Evolutionary conservation across 345 rosid species (phyloP).

Genomic region (Gynandropsis gynandra): DNA sequence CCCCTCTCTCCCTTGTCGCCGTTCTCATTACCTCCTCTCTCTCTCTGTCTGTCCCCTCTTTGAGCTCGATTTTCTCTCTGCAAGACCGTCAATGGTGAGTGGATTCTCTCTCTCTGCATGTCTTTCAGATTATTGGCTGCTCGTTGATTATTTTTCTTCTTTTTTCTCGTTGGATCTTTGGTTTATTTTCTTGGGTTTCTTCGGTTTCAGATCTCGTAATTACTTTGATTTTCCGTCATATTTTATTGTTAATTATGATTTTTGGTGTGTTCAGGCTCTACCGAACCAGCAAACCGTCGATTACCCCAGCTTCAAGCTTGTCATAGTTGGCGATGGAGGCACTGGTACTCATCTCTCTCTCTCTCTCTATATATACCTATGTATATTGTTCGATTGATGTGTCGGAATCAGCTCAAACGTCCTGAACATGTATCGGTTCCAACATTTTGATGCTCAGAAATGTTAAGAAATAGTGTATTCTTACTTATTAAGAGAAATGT

Average conservation of each 20-base stretch:
- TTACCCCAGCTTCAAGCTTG: conserved; percentile 86
- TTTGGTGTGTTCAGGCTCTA: conserved; percentile 42
- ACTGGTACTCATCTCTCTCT: conserved; percentile 43
- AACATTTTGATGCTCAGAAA: too few relatives aligned
- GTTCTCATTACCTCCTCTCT: conserved; percentile 1
- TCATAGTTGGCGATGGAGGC: conserved; percentile 89
- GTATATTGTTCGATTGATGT: background rate
- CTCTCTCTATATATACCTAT: background rate
- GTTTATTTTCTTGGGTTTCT: background rate
- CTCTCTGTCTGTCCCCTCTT: conserved; percentile 10
- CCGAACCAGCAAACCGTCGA: conserved; percentile 62
- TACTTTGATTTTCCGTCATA: background rate
- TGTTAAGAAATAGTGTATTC: too few relatives aligned
- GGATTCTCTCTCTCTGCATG: conserved; percentile 8
- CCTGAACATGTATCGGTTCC: too few relatives aligned
- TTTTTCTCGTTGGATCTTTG: background rate
- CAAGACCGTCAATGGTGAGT: conserved; percentile 4
- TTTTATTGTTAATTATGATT: background rate
- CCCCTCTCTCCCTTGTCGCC: conserved; percentile 22
- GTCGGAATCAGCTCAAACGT: too few relatives aligned
- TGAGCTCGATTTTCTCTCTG: background rate
- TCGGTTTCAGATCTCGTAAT: background rate
- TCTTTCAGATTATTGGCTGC: too few relatives aligned
- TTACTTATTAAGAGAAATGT: too few relatives aligned
- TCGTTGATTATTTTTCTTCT: background rate